Conservation (phyloP, 1,284 basidiomycete genomes). For the Irpex sp. region DNA sequence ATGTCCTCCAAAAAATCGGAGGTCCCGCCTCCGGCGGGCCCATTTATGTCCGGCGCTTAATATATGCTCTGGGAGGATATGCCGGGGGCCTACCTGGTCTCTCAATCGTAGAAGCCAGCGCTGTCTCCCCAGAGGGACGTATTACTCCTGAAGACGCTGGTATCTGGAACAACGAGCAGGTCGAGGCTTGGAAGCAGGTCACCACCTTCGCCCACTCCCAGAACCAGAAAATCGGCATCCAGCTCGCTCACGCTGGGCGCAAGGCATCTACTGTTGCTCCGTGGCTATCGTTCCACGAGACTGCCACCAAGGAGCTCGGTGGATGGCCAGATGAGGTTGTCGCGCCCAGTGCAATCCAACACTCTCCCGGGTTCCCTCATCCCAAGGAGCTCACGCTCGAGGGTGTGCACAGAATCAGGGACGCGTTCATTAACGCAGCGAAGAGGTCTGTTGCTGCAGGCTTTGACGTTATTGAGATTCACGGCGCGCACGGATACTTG, state of each 20-base stretch:
- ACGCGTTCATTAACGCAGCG: too few species aligned
- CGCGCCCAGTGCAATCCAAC: too few species aligned
- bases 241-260: constrained; percentile 77
- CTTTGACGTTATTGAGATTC: too few species aligned
- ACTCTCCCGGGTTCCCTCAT: constrained; percentile 39
- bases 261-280: constrained; percentile 66
- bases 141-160: constrained; percentile 68
- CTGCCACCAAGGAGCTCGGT: constrained; percentile 35
- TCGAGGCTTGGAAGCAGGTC: constrained; percentile 57
- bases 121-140: constrained; percentile 74
- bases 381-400: too few species aligned
- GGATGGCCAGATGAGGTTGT: constrained; percentile 60
- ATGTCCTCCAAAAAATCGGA: too few species aligned
- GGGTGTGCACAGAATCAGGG: too few species aligned
- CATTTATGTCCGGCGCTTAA: too few species aligned
- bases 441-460: too few species aligned
- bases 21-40: too few species aligned
- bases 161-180: constrained; percentile 70
- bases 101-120: constrained; percentile 65
- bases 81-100: too few species aligned
- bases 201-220: constrained; percentile 65
- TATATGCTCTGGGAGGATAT: too few species aligned
- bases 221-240: constrained; percentile 63
- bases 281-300: constrained; percentile 44
- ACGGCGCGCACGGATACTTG: too few species aligned